Conservation (phyloP, 2,329 filamentous ascomycete species). For the Karstenula rhodostoma region DNA sequence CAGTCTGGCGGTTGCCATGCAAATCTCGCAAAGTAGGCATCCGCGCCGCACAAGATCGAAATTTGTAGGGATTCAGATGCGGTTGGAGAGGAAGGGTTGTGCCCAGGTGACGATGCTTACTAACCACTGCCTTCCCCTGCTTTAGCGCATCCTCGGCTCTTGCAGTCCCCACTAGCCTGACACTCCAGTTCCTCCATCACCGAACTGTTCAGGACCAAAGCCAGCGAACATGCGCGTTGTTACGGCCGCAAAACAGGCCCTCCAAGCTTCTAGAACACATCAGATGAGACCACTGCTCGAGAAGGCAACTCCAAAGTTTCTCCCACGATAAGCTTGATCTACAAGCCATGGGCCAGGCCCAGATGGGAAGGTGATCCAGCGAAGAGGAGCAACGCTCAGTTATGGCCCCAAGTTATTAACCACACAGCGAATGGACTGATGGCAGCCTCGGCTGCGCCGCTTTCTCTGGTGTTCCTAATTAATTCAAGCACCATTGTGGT, state of each 20-base stretch:
- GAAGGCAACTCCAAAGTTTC: constrained; percentile 16
- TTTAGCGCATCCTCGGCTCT: not conserved
- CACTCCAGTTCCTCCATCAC: not conserved
- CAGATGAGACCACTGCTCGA: not conserved
- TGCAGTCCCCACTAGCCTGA: not conserved
- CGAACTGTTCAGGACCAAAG: not conserved
- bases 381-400: not conserved
- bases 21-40: no score
- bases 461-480: not conserved
- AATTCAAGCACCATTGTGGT: not conserved
- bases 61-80: no score
- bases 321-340: constrained; percentile 10
- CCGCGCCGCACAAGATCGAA: no score
- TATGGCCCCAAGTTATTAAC: not conserved
- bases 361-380: constrained; percentile 13
- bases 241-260: not conserved
- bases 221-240: not conserved
- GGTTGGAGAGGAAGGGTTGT: no score
- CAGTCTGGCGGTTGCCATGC: not conserved
- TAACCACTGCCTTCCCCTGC: no score
- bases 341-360: constrained; percentile 3
- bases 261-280: not conserved
- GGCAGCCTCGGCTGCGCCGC: constrained; percentile 6
- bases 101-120: no score
- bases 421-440: not conserved